Conservation (phyloP, 1,139 yeast genomes). For the Saccharomyces hybrid region DNA sequence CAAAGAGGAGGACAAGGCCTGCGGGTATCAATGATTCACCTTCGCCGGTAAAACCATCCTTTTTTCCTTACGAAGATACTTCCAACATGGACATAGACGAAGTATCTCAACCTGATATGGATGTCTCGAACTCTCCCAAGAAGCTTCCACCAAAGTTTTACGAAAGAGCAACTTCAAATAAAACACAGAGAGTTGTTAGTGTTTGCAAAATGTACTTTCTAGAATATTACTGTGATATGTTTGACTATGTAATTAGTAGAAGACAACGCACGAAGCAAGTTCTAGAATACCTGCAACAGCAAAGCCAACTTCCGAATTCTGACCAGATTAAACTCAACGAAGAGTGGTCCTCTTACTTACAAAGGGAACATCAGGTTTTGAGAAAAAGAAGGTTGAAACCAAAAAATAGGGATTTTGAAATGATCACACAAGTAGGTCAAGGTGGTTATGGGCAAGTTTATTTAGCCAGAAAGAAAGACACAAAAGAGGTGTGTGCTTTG, state of each 20-base stretch:
- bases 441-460: constrained; percentile 99
- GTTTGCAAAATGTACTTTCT: constrained; percentile 75
- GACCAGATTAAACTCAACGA: constrained; percentile 37
- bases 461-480: constrained; percentile 87
- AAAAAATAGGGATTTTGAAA: constrained; percentile 88
- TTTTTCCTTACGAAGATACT: neutral
- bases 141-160: constrained; percentile 46
- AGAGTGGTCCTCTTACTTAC: constrained; percentile 76
- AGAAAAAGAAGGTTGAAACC: constrained; percentile 88
- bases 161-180: constrained; percentile 57
- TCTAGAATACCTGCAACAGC: constrained; percentile 42
- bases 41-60: neutral
- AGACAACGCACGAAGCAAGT: constrained; percentile 71
- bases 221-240: constrained; percentile 93
- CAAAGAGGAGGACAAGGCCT: neutral
- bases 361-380: constrained; percentile 75
- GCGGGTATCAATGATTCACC: neutral
- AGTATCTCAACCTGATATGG: constrained; percentile 17
- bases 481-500: constrained; percentile 91
- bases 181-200: constrained; percentile 78
- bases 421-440: constrained; percentile 97
- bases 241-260: constrained; percentile 84
- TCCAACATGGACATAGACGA: constrained; percentile 31
- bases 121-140: constrained; percentile 30
- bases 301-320: constrained; percentile 34